Percentiles rank a stretch among this genome's conserved stretches.
phyloP scores from a whole-genome alignment of 805 yeast species.

The Torulaspora microellipsoides region DNA sequence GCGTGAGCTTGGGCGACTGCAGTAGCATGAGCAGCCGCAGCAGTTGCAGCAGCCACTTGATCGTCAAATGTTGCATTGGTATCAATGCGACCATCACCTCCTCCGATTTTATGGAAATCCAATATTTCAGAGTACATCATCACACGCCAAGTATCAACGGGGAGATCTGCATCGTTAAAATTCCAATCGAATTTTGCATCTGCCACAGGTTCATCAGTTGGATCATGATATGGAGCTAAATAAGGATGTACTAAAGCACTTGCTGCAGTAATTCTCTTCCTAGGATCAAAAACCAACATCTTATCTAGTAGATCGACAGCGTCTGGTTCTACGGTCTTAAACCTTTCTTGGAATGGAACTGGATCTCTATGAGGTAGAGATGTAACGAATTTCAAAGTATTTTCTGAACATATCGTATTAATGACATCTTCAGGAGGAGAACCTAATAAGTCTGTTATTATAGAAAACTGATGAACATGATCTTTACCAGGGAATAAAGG shows the following conservation, averaged over 20 bases:
- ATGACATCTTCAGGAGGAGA: slow-evolving; percentile 96
- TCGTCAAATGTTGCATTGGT: slow-evolving; percentile 35
- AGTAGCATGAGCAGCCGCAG: slow-evolving; percentile 35
- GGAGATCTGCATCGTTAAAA: slow-evolving; percentile 94
- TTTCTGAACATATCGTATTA: slow-evolving; percentile 92
- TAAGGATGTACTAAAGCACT: slow-evolving; percentile 88
- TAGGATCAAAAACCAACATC: slow-evolving; percentile 94
- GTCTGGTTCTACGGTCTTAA: slow-evolving; percentile 71
- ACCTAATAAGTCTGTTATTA: slow-evolving; percentile 92
- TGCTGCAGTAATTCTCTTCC: slow-evolving; percentile 87
- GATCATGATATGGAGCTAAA: slow-evolving; percentile 93
- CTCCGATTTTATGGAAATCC: slow-evolving; percentile 90
- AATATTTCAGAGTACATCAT: slow-evolving; percentile 98
- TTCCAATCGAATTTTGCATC: slow-evolving; percentile 95
- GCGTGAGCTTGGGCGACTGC: slow-evolving; percentile 27
- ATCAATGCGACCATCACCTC: slow-evolving; percentile 34
- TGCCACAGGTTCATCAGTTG: slow-evolving; percentile 94
- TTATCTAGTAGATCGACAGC: slow-evolving; percentile 84
- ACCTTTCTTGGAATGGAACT: slow-evolving; percentile 78
- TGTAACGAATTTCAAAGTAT: slow-evolving; percentile 88
- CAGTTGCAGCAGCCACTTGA: slow-evolving; percentile 37
- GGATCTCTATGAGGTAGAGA: slow-evolving; percentile 91
- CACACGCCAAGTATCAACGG: slow-evolving; percentile 97
- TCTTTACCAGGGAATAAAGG: slow-evolving; percentile 98
- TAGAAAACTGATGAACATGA: slow-evolving; percentile 96